Percentiles rank a stretch among this genome's conserved stretches.
phyloP scores from a whole-genome alignment of 768 basidiomycete species.

The Auriscalpium orientale region DNA sequence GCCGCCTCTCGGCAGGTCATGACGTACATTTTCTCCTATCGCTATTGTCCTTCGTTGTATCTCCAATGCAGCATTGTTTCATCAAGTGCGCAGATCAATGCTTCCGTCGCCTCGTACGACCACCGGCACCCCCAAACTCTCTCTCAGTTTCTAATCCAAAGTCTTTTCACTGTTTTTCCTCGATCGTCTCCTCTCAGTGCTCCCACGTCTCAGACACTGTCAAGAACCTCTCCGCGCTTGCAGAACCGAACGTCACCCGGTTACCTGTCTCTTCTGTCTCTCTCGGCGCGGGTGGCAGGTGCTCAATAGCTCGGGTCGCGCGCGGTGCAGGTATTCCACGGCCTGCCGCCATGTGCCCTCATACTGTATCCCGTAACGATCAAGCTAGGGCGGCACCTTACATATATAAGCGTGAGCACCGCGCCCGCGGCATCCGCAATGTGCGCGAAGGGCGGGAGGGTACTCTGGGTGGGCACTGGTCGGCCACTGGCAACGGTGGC shows the following conservation, averaged over 20 bases:
- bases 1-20: not conserved
- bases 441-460: not conserved
- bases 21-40: not conserved
- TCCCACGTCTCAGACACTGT: not conserved
- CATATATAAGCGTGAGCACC: not conserved
- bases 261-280: not conserved
- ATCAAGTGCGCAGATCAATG: too few relatives aligned
- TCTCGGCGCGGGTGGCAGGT: not conserved
- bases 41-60: too few relatives aligned
- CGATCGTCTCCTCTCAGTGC: not conserved
- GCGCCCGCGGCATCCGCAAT: not conserved
- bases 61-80: too few relatives aligned
- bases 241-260: not conserved
- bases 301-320: not conserved
- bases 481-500: constrained; percentile 12
- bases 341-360: not conserved
- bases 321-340: not conserved
- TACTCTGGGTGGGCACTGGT: constrained; percentile 1
- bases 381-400: not conserved
- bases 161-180: not conserved
- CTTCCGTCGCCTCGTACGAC: too few relatives aligned
- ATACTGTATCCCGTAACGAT: not conserved
- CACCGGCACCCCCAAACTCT: too few relatives aligned
- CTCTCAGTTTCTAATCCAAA: not conserved
- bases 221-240: not conserved